Base-by-base conservation (phyloP, 2,329 filamentous ascomycete species). In the Ophiostoma ulmi region DNA sequence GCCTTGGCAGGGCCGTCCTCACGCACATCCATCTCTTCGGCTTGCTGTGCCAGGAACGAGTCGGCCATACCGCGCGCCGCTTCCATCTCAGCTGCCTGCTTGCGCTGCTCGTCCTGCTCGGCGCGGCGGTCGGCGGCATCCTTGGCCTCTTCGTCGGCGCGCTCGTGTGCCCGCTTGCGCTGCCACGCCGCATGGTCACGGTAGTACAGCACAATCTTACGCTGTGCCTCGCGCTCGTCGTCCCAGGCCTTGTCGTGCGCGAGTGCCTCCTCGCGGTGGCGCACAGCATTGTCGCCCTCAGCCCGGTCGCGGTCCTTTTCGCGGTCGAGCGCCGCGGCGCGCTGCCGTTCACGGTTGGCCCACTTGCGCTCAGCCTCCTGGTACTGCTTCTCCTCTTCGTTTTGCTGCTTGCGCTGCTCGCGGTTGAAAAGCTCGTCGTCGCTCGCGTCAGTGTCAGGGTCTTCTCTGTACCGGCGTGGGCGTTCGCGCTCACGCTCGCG, bases 331-430 rank as follows among this genome's bases (percentile, higher is more conserved):
- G 95, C 94, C 5, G 92, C 91, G 17, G 92, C 91, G 58, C 93
- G 87, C 72, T 91, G 91, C 70, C 91, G 88, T 79, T 99, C 95
- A 64, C 94, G 88, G 78, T 96, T 97, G 36, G 93, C 84, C 94
- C 94, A 98, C 73, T 93, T 90, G 39, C 93, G 88, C 78, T 97
- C 93, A 63, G 94, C 90, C 75, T 97, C 94, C 0, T 91, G 83
- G 77, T 92, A 97, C 66, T 88, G 83, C 77, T 94, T 93, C 67
- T 97, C 91, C 0, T 88, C 85, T 31, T 97, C 93, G 0, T 89
- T 84, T 48, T 90, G 85, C 74, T 89, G 88, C 79, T 92, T 94
- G 35, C 87, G 86, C 73, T 88, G 81, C 22, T 90, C 87, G 66
- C 93, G 86, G 38, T 85, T 85, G 78, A 97, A 90, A 0, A 98